These are phyloP conservation scores for Musa acuminata DNA, from an alignment of 176 grass and related monocot species.

Conservation along the genomic window DNA sequence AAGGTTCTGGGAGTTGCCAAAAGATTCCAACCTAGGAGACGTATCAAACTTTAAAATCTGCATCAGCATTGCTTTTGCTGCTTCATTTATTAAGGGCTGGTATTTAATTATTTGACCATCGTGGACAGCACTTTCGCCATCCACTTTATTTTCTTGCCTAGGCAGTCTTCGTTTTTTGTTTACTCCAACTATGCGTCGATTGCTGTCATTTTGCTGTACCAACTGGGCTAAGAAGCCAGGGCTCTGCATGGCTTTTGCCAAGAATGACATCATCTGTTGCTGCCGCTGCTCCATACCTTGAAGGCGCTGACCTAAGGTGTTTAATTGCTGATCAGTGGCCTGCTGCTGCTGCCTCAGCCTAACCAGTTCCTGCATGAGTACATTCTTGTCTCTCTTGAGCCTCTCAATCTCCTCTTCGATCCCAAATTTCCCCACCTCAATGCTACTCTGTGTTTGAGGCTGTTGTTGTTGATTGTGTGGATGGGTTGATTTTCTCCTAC, in stretches of 20 bases:
- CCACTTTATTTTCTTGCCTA: conserved; percentile 21
- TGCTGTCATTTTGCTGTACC: conserved; percentile 49
- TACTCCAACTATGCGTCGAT: conserved; percentile 32
- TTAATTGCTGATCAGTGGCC: conserved; percentile 44
- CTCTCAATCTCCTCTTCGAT: conserved; percentile 62
- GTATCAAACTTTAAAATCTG: conserved; percentile 76
- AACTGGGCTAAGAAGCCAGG: conserved; percentile 44
- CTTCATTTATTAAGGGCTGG: conserved; percentile 93
- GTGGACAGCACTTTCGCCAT: background rate
- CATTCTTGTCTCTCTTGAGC: conserved; percentile 63
- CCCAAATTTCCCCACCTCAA: conserved; percentile 59
- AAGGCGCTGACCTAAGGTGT: conserved; percentile 44
- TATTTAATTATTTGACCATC: conserved; percentile 94
- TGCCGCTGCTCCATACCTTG: conserved; percentile 61
- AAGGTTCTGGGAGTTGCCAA: conserved; percentile 39
- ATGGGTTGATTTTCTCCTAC: conserved; percentile 10
- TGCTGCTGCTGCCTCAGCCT: conserved; percentile 61
- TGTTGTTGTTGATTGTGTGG: conserved; percentile 15
- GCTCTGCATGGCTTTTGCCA: conserved; percentile 61
- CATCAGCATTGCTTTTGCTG: conserved; percentile 87
- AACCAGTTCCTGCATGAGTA: conserved; percentile 68
- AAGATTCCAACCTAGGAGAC: conserved; percentile 37
- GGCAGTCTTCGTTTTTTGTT: conserved; percentile 52
- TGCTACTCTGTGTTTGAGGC: conserved; percentile 30
- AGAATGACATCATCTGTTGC: conserved; percentile 60